Conservation (phyloP, 2,329 filamentous ascomycete genomes). For the Paraphoma sp. region DNA sequence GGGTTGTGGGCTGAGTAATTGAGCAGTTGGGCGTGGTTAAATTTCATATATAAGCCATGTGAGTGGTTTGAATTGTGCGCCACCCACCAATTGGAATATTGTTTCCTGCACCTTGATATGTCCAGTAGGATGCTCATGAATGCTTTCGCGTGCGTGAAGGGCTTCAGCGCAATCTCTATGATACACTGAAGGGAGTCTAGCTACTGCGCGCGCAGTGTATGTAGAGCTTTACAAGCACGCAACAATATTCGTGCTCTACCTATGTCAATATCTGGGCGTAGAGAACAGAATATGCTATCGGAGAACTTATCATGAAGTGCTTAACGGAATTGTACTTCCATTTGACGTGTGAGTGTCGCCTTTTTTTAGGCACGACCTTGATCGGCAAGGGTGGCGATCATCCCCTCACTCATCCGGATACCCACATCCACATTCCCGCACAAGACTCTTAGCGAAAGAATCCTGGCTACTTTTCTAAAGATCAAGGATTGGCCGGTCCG, state of each 20-base stretch:
- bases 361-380: background rate
- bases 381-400: background rate
- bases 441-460: background rate
- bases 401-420: slow-evolving; percentile 5
- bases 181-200: too few species aligned
- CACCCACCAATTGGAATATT: too few species aligned
- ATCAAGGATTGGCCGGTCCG: too few species aligned
- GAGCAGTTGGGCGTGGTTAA: background rate
- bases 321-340: background rate
- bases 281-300: background rate
- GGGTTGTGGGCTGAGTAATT: background rate
- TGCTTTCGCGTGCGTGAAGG: too few species aligned
- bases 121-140: too few species aligned
- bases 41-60: too few species aligned
- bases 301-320: too few species aligned
- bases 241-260: background rate
- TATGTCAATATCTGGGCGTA: background rate
- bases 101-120: too few species aligned
- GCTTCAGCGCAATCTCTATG: too few species aligned
- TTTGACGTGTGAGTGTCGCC: background rate
- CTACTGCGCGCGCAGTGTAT: too few species aligned
- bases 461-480: background rate
- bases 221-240: too few species aligned
- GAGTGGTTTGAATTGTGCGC: too few species aligned
- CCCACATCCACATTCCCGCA: background rate